phyloP scores from a whole-genome alignment of 257 asterid genomes.

The Solanum megistacrolobum region DNA sequence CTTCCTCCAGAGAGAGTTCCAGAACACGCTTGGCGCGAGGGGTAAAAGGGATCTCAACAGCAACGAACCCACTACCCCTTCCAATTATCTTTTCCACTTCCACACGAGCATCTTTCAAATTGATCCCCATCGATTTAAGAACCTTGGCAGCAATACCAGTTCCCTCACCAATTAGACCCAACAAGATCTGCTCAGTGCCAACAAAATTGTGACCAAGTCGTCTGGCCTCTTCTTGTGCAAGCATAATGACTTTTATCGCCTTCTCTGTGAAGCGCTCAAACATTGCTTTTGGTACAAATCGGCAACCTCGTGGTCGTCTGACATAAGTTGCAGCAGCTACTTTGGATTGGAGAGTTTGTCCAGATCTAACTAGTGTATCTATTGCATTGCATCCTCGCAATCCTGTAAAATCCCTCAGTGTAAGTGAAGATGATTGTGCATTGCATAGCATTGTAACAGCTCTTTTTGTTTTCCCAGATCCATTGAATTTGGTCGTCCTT shows the following conservation, averaged over 20 bases:
- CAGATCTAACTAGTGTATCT: slow-evolving; percentile 38
- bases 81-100: slow-evolving; percentile 98
- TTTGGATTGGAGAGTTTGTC: slow-evolving; percentile 54
- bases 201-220: slow-evolving; percentile 94
- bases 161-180: slow-evolving; percentile 98
- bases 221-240: slow-evolving; percentile 98
- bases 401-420: slow-evolving; percentile 50
- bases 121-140: slow-evolving; percentile 91
- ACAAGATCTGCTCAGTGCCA: slow-evolving; percentile 90
- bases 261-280: slow-evolving; percentile 97
- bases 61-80: slow-evolving; percentile 95
- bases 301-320: slow-evolving; percentile 35
- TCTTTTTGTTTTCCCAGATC: slow-evolving; percentile 35
- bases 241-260: slow-evolving; percentile 95
- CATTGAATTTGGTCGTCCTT: slow-evolving; percentile 36
- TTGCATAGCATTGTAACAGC: slow-evolving; percentile 44
- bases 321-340: slow-evolving; percentile 39
- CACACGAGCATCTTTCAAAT: slow-evolving; percentile 95
- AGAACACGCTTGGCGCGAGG: slow-evolving; percentile 97
- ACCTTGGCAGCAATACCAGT: slow-evolving; percentile 99
- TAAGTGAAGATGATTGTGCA: slow-evolving; percentile 23
- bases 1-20: slow-evolving; percentile 96
- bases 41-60: slow-evolving; percentile 96
- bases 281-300: slow-evolving; percentile 73
- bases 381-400: slow-evolving; percentile 64